A percentile compares a stretch with the other conserved stretches of the same genome.
phyloP scores from a whole-genome alignment of 768 basidiomycete species.

The Naematelia aurantialba region DNA sequence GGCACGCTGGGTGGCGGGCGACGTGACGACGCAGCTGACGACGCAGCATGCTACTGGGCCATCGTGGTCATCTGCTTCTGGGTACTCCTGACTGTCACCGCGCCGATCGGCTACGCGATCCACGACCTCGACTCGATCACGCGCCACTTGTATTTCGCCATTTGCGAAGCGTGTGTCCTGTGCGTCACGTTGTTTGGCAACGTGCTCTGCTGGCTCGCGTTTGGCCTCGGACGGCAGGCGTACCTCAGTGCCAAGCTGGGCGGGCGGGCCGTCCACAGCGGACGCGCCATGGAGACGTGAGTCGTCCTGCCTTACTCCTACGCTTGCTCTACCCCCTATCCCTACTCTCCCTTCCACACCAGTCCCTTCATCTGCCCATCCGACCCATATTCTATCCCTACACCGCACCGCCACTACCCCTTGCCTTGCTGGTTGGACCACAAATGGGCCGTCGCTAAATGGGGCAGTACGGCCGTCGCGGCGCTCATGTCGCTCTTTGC shows the following conservation, averaged over 20 bases:
- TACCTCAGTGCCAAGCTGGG: conserved; percentile 28
- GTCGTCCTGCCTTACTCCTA: conserved; percentile 7
- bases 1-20: too few species aligned
- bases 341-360: background rate
- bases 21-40: conserved; percentile 15
- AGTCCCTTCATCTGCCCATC: too few species aligned
- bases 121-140: conserved; percentile 41
- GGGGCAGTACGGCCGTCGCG: conserved; percentile 38
- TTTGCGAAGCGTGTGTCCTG: conserved; percentile 44
- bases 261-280: conserved; percentile 32
- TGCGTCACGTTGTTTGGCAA: conserved; percentile 47
- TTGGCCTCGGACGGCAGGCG: conserved; percentile 34
- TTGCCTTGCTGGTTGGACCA: too few species aligned
- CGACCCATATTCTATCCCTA: too few species aligned
- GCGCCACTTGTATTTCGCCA: conserved; percentile 44
- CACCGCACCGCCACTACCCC: too few species aligned
- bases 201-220: conserved; percentile 47
- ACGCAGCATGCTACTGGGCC: conserved; percentile 45
- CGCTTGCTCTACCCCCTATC: background rate
- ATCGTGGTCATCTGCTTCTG: conserved; percentile 44
- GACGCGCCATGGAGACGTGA: conserved; percentile 48
- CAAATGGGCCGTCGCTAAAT: too few species aligned
- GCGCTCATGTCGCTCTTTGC: conserved; percentile 39
- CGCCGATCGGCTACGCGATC: conserved; percentile 42
- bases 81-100: conserved; percentile 35